Conservation (phyloP, 805 yeast species). For the Jamesozyma jinghongensis region DNA sequence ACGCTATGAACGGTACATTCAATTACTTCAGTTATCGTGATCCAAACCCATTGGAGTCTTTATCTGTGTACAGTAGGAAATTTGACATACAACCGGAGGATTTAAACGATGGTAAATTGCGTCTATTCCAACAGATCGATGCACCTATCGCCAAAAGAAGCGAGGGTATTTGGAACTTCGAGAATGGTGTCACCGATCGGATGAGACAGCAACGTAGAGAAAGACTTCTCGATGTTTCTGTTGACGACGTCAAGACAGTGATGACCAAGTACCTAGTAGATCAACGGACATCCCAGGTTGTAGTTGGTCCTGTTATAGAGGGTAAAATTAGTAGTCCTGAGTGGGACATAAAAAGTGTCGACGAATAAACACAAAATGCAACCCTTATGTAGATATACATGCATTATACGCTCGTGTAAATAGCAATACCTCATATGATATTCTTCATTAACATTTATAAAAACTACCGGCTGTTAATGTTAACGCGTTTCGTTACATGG, state of each 20-base stretch:
- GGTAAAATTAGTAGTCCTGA: conserved; percentile 9
- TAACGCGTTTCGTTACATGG: neutral
- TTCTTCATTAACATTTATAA: too few species aligned
- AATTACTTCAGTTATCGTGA: conserved; percentile 88
- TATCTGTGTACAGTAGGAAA: conserved; percentile 47
- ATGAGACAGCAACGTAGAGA: conserved; percentile 76
- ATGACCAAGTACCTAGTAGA: conserved; percentile 48
- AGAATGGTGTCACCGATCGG: conserved; percentile 64
- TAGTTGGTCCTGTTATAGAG: conserved; percentile 17
- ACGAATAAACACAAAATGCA: neutral
- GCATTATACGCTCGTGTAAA: too few species aligned
- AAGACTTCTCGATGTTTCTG: conserved; percentile 55
- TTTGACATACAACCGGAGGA: conserved; percentile 45
- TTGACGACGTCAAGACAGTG: conserved; percentile 52
- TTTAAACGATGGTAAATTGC: conserved; percentile 79
- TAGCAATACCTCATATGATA: too few species aligned
- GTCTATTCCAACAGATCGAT: conserved; percentile 85
- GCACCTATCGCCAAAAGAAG: conserved; percentile 75
- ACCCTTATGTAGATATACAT: neutral
- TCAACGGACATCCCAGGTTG: conserved; percentile 10
- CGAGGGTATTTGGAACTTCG: conserved; percentile 64
- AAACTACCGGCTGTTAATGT: too few species aligned
- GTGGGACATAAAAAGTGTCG: conserved; percentile 15
- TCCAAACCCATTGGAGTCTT: conserved; percentile 71
- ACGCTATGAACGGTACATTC: conserved; percentile 71